Conservation (phyloP, 345 rosid genomes). For the Euphorbia tirucalli region DNA sequence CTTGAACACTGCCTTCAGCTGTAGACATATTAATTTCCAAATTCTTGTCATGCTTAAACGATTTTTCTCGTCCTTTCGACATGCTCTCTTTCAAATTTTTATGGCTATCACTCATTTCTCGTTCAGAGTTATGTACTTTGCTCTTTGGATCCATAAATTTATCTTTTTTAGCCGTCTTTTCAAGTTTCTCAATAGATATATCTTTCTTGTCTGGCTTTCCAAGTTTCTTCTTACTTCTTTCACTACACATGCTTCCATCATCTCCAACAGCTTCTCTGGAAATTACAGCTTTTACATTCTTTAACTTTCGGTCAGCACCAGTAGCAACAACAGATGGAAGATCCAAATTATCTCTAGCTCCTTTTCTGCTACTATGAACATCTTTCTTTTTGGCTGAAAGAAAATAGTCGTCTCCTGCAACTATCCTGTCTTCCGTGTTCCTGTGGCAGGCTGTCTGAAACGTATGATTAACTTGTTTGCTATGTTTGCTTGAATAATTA, state of each 20-base stretch:
- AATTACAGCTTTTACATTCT: slow-evolving; percentile 21
- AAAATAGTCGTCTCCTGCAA: slow-evolving; percentile 26
- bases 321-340: slow-evolving; percentile 31
- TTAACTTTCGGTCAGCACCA: slow-evolving; percentile 29
- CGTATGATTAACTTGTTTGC: slow-evolving; percentile 31
- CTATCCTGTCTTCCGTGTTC: slow-evolving; percentile 23
- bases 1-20: slow-evolving; percentile 33
- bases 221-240: slow-evolving; percentile 27
- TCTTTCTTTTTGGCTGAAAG: slow-evolving; percentile 29
- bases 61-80: slow-evolving; percentile 37
- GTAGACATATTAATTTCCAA: slow-evolving; percentile 28
- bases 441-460: slow-evolving; percentile 19
- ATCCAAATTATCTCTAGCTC: slow-evolving; percentile 29
- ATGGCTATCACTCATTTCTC: slow-evolving; percentile 22
- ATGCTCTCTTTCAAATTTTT: slow-evolving; percentile 16
- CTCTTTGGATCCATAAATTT: slow-evolving; percentile 16
- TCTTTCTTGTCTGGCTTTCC: slow-evolving; percentile 19
- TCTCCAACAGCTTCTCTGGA: slow-evolving; percentile 19
- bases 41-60: slow-evolving; percentile 32
- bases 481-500: slow-evolving; percentile 20
- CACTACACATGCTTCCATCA: slow-evolving; percentile 29
- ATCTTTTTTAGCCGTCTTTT: slow-evolving; percentile 22
- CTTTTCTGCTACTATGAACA: slow-evolving; percentile 29
- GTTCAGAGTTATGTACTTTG: slow-evolving; percentile 12
- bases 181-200: slow-evolving; percentile 18